Evolutionary conservation across 768 basidiomycete genomes (phyloP).

Genomic region (Russula sp.): DNA sequence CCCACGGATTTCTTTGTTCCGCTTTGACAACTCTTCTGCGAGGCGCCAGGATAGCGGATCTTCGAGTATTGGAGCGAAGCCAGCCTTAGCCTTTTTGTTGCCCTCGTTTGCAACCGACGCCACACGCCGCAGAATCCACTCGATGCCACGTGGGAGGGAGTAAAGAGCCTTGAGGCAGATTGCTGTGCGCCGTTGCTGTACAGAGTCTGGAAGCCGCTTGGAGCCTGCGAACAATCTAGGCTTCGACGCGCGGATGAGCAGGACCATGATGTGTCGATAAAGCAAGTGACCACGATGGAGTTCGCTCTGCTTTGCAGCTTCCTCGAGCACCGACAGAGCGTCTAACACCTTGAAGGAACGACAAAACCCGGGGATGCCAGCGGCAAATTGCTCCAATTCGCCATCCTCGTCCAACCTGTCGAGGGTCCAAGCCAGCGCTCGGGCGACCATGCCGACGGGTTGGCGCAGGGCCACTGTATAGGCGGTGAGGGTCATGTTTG

Average conservation of each 20-base stretch:
- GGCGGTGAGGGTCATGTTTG: background rate
- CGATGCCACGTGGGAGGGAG: background rate
- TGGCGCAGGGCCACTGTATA: background rate
- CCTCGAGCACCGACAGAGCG: background rate
- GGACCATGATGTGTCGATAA: background rate
- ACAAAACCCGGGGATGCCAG: constrained; percentile 10
- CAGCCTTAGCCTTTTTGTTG: background rate
- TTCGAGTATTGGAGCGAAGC: background rate
- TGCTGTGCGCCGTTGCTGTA: background rate
- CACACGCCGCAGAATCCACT: background rate
- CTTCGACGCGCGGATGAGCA: background rate
- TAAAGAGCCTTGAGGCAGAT: constrained; percentile 4
- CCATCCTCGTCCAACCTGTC: constrained; percentile 6
- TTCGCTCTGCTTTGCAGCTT: background rate
- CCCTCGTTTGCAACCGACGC: background rate
- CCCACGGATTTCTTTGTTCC: background rate
- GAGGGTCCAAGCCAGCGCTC: constrained; percentile 9
- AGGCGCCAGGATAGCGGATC: background rate
- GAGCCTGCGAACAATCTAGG: background rate
- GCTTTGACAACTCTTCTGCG: background rate
- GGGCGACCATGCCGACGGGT: background rate
- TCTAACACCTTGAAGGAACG: background rate
- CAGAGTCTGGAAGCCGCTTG: background rate
- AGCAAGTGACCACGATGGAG: background rate
- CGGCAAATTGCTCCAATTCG: constrained; percentile 2